Evolutionary conservation across 2,329 filamentous ascomycete genomes (phyloP).

Genomic region (Paramyrothecium roridum): DNA sequence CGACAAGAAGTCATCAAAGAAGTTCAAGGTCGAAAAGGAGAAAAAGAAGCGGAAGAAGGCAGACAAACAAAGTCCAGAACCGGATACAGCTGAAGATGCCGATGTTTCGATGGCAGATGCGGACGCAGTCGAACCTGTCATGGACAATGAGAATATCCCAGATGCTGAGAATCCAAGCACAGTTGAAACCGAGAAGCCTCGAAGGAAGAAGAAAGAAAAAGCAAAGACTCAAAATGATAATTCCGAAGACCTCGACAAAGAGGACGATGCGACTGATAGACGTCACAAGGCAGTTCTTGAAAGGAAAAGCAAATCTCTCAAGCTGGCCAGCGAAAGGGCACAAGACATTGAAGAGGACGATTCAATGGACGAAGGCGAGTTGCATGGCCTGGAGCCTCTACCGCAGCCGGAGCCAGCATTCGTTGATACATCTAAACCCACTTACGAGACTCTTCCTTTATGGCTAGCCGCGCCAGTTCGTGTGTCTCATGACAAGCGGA

Average conservation of each 20-base stretch:
- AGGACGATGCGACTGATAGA: conserved; percentile 23
- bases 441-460: conserved; percentile 73
- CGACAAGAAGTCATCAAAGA: not conserved
- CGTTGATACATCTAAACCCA: conserved; percentile 55
- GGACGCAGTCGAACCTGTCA: not conserved
- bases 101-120: conserved; percentile 17
- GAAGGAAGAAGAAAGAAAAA: conserved; percentile 27
- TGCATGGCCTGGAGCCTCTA: conserved; percentile 75
- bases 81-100: not conserved
- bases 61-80: conserved; percentile 3
- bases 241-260: conserved; percentile 8
- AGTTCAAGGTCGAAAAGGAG: conserved; percentile 7
- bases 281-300: conserved; percentile 51
- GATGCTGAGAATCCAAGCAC: conserved; percentile 6
- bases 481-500: conserved; percentile 57
- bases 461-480: conserved; percentile 80
- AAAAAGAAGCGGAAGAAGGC: conserved; percentile 12
- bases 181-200: conserved; percentile 12
- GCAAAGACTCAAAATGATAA: no score
- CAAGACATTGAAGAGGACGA: conserved; percentile 26
- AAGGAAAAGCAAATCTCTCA: conserved; percentile 54
- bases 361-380: conserved; percentile 32
- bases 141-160: conserved; percentile 1
- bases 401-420: conserved; percentile 70
- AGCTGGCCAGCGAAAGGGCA: conserved; percentile 39